A percentile compares a stretch with the other conserved stretches of the same genome.
phyloP scores from a whole-genome alignment of 305 asterid species.

The Plantago lanceolata region DNA sequence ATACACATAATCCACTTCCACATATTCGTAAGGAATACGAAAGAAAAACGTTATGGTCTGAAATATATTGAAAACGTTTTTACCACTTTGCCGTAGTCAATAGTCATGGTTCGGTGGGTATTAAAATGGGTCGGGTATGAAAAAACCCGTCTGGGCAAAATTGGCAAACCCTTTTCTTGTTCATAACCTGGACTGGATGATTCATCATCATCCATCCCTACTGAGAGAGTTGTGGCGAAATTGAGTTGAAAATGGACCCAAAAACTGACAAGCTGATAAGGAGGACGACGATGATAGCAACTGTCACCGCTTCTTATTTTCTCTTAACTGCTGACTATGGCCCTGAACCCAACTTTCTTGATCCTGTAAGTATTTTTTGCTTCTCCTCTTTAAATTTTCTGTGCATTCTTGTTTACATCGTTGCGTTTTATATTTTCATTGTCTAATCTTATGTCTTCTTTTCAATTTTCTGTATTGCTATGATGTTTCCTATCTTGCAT shows the following conservation, averaged over 20 bases:
- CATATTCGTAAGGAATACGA: too few relatives aligned
- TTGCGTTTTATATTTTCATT: neutral
- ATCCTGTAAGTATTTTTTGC: constrained; percentile 43
- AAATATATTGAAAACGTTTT: too few relatives aligned
- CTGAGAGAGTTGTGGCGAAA: neutral
- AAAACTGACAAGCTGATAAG: constrained; percentile 58
- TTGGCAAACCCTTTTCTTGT: too few relatives aligned
- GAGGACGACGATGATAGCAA: constrained; percentile 71
- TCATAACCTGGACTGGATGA: too few relatives aligned
- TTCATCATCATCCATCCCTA: too few relatives aligned
- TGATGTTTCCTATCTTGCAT: neutral
- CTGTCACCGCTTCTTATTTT: constrained; percentile 66
- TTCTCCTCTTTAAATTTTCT: neutral
- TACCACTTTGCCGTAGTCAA: too few relatives aligned
- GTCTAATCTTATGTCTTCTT: too few relatives aligned
- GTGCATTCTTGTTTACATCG: neutral
- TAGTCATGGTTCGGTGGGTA: too few relatives aligned
- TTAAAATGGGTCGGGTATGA: too few relatives aligned
- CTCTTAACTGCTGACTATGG: constrained; percentile 87
- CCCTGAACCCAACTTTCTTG: constrained; percentile 63
- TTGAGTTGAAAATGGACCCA: constrained; percentile 45
- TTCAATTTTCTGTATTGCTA: neutral
- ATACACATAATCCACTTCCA: too few relatives aligned
- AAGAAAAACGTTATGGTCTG: too few relatives aligned
- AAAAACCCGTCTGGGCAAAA: too few relatives aligned